Conservation (phyloP, 306 rosid genomes). For the Medicago ruthenica region DNA sequence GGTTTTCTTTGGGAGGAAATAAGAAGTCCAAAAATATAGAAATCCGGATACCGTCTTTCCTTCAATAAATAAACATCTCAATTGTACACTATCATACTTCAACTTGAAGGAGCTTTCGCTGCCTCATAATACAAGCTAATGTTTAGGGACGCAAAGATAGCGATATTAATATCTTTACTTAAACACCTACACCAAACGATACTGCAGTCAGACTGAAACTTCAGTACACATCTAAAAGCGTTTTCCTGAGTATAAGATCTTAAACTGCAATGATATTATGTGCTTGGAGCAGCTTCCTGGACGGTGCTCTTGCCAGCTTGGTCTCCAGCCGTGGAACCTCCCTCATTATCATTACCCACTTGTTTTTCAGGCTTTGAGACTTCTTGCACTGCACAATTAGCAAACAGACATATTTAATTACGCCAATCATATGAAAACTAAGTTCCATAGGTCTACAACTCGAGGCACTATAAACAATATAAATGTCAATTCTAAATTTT, state of each 20-base stretch:
- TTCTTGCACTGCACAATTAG: constrained; percentile 54
- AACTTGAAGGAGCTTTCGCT: constrained; percentile 10
- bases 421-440: background rate
- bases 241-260: constrained; percentile 34
- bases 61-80: constrained; percentile 33
- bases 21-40: background rate
- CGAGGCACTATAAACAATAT: background rate
- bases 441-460: background rate
- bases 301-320: constrained; percentile 24
- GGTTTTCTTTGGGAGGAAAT: background rate
- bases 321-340: background rate
- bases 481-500: background rate
- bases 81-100: constrained; percentile 44
- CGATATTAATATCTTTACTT: constrained; percentile 37
- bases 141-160: background rate
- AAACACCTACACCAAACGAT: constrained; percentile 37
- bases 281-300: constrained; percentile 63
- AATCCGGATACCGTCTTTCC: constrained; percentile 36
- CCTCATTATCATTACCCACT: constrained; percentile 35
- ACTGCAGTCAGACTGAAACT: constrained; percentile 36
- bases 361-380: constrained; percentile 60
- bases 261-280: constrained; percentile 47
- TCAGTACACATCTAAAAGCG: constrained; percentile 43
- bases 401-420: background rate
- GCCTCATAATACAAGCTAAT: background rate